Evolutionary conservation across 192 early-diverging fungal species (phyloP).

Genomic region (Piromyces finnis): DNA sequence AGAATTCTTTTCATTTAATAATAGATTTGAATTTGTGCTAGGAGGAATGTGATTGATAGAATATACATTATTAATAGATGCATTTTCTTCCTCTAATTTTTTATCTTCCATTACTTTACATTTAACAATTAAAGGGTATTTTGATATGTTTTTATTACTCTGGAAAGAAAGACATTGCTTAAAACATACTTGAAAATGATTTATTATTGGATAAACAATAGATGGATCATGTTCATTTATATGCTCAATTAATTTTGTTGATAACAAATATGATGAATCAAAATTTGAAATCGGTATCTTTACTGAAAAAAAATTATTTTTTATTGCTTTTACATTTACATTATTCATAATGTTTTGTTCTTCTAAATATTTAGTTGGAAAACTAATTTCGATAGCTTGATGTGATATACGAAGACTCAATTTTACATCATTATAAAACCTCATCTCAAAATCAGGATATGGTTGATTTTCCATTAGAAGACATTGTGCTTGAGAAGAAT

Average conservation of each 20-base stretch:
- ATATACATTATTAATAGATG: neutral
- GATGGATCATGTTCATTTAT: neutral
- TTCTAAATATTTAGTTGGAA: neutral
- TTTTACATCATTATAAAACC: conserved; percentile 43
- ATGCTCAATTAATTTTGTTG: neutral
- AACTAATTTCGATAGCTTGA: neutral
- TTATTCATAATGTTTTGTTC: neutral
- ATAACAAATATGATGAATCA: neutral
- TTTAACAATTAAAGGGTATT: neutral
- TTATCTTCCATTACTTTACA: neutral
- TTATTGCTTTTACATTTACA: neutral
- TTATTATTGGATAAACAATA: neutral
- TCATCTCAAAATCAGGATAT: conserved; percentile 32
- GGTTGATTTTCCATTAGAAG: conserved; percentile 49
- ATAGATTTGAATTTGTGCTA: neutral
- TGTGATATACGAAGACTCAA: neutral
- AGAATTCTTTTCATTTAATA: neutral
- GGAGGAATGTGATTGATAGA: neutral
- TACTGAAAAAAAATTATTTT: neutral
- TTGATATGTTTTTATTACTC: neutral
- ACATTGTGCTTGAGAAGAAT: conserved; percentile 53
- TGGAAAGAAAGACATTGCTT: neutral
- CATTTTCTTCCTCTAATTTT: neutral
- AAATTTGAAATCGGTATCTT: neutral
- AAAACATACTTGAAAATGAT: neutral